Conservation (phyloP, 495 filamentous ascomycete species). For the Xylaria intraflava region DNA sequence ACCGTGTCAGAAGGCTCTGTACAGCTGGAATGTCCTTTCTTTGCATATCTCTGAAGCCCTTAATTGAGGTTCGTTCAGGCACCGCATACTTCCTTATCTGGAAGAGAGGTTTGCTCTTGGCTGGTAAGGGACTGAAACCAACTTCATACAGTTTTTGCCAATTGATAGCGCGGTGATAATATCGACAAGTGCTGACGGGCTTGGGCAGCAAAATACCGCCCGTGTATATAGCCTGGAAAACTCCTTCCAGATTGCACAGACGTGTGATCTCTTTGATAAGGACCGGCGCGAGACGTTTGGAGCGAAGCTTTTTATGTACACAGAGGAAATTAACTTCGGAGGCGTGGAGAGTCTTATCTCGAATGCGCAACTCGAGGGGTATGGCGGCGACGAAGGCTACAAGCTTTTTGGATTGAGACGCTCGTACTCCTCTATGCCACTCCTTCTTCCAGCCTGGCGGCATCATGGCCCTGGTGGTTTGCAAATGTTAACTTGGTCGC, state of each 20-base stretch:
- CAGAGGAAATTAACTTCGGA: constrained; percentile 97
- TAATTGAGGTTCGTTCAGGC: constrained; percentile 60
- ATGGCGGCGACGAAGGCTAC: constrained; percentile 94
- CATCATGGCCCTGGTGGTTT: constrained; percentile 68
- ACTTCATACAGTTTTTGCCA: constrained; percentile 95
- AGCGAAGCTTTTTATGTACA: constrained; percentile 93
- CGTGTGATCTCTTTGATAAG: constrained; percentile 97
- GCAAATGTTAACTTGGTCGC: constrained; percentile 18
- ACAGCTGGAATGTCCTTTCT: constrained; percentile 75
- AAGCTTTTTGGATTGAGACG: constrained; percentile 66
- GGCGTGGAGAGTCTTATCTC: constrained; percentile 62
- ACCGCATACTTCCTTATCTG: constrained; percentile 76
- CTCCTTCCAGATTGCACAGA: constrained; percentile 69
- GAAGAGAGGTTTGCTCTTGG: constrained; percentile 69
- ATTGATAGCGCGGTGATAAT: constrained; percentile 87
- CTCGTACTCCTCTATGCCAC: constrained; percentile 93
- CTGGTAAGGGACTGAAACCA: constrained; percentile 78
- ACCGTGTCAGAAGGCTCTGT: constrained; percentile 65
- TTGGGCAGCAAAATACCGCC: constrained; percentile 83
- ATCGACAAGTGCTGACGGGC: constrained; percentile 84
- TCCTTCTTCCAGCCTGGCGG: constrained; percentile 91
- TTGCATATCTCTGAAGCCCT: constrained; percentile 73
- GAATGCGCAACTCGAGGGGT: constrained; percentile 73
- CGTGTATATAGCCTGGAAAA: constrained; percentile 94
- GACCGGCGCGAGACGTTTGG: constrained; percentile 83